phyloP scores from a whole-genome alignment of 306 rosid species.

The Cucumis hystrix region DNA sequence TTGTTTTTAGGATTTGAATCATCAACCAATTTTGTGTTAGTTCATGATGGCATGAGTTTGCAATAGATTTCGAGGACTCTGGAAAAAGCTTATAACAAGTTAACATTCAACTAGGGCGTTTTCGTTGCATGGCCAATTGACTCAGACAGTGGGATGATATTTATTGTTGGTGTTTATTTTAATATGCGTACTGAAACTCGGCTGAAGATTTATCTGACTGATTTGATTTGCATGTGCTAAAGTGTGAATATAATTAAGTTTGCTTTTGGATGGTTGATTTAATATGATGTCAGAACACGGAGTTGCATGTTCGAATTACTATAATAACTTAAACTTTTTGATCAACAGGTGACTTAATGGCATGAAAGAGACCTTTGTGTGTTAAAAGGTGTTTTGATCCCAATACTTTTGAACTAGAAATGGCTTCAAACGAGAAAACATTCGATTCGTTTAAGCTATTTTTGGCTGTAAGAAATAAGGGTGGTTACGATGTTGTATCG shows the following conservation, averaged over 20 bases:
- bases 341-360: no score
- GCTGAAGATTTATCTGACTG: neutral
- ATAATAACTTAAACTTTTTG: no score
- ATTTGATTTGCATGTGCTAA: neutral
- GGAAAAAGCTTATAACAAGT: constrained; percentile 6
- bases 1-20: constrained; percentile 36
- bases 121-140: neutral
- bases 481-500: constrained; percentile 48
- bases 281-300: no score
- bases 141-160: neutral
- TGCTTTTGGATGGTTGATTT: no score
- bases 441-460: constrained; percentile 64
- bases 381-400: constrained; percentile 5
- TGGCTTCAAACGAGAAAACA: constrained; percentile 23
- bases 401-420: constrained; percentile 10
- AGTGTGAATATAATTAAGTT: no score
- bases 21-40: constrained; percentile 37
- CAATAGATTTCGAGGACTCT: constrained; percentile 16
- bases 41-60: constrained; percentile 19
- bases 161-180: neutral
- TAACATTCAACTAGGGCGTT: neutral
- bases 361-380: neutral
- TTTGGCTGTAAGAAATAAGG: constrained; percentile 53
- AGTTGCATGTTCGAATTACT: no score
- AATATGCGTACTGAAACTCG: neutral